Percentiles rank a stretch among this genome's conserved stretches.
Evolutionary conservation across 148 eudicot species (phyloP).

Genomic region (Drosera capensis): DNA sequence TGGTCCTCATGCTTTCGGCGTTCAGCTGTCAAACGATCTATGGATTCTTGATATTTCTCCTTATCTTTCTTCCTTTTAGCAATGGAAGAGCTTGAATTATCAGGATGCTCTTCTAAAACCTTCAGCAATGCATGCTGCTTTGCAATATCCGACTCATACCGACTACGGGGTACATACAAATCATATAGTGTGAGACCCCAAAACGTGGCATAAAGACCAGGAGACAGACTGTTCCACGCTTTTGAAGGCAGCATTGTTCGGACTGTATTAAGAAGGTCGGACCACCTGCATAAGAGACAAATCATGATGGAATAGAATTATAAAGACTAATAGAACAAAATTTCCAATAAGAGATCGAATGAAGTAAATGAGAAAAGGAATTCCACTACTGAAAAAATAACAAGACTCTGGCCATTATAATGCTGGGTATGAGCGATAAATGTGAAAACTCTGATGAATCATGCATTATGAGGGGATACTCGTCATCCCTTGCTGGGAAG

Average conservation of each 20-base stretch:
- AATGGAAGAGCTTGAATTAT: slow-evolving; percentile 91
- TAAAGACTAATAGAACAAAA: too few relatives aligned
- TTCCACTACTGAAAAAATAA: too few relatives aligned
- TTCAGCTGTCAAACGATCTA: slow-evolving; percentile 72
- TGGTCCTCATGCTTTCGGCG: slow-evolving; percentile 76
- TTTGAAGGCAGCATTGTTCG: slow-evolving; percentile 76
- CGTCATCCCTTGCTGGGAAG: too few relatives aligned
- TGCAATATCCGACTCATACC: slow-evolving; percentile 84
- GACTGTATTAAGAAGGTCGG: slow-evolving; percentile 67
- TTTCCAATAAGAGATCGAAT: too few relatives aligned
- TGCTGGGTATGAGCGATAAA: too few relatives aligned
- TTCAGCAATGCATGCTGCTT: slow-evolving; percentile 85
- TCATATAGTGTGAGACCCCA: slow-evolving; percentile 97
- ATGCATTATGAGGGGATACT: too few relatives aligned
- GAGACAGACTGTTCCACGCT: slow-evolving; percentile 98
- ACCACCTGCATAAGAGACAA: slow-evolving; percentile 81
- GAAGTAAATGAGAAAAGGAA: too few relatives aligned
- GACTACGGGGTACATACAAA: slow-evolving; percentile 82
- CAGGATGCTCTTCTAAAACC: slow-evolving; percentile 86
- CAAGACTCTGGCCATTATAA: too few relatives aligned
- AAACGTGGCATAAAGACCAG: slow-evolving; percentile 90
- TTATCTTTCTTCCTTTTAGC: slow-evolving; percentile 97
- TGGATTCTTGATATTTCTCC: slow-evolving; percentile 88
- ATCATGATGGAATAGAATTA: too few relatives aligned
- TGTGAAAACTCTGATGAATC: too few relatives aligned